Evolutionary conservation across 148 eudicot genomes (phyloP).

Genomic region (Camellia japonica): DNA sequence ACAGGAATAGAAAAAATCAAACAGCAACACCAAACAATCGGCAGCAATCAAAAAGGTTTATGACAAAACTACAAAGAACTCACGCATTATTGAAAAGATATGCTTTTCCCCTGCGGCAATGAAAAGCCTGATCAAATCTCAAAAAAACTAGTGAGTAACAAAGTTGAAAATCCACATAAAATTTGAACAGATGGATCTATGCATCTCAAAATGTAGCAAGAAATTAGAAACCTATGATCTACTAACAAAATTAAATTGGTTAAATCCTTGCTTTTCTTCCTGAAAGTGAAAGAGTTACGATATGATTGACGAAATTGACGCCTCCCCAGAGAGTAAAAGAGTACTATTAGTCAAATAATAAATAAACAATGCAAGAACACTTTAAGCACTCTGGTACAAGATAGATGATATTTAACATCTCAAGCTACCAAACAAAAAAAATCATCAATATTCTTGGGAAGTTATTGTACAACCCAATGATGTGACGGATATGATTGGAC

Average conservation of each 20-base stretch:
- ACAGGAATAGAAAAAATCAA: background rate
- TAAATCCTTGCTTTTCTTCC: background rate
- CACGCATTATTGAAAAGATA: constrained; percentile 75
- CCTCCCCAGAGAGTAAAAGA: too few species aligned
- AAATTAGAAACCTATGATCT: background rate
- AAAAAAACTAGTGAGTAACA: background rate
- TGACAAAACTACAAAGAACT: constrained; percentile 30
- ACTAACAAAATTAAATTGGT: background rate
- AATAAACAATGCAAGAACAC: background rate
- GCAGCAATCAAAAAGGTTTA: background rate
- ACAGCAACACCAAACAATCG: background rate
- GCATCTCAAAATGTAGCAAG: background rate
- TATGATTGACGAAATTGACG: too few species aligned
- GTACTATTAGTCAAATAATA: background rate
- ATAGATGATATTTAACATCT: background rate
- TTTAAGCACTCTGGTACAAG: background rate
- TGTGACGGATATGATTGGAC: background rate
- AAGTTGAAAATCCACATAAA: background rate
- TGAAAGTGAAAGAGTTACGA: background rate
- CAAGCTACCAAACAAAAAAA: background rate
- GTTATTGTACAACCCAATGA: background rate
- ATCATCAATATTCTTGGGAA: background rate
- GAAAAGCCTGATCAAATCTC: constrained; percentile 55
- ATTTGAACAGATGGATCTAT: background rate
- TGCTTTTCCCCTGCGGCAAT: constrained; percentile 81